Evolutionary conservation across 1,139 yeast species (phyloP), one percentile per base, ranked within the genome.

Genomic region (Saccharomyces hybrid): DNA sequence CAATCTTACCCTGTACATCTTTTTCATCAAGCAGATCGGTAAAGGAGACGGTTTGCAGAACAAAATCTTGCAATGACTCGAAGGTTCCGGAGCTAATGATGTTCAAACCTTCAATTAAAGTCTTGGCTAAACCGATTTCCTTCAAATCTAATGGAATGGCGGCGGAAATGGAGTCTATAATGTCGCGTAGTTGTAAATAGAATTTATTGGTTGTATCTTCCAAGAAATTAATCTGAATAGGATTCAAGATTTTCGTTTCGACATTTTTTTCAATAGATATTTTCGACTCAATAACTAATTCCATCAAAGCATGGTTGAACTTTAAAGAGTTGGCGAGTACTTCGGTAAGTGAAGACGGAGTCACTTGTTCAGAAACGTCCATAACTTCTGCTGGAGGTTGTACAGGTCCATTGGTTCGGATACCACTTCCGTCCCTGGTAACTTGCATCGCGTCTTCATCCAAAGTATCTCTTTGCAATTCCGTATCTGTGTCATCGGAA

Each of bases 361-460:
- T 65, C 16, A 66, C 53, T 47, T 64, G 64, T 49, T 66, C 69
- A 2, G 66, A 57, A 14, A 65, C 61, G 46, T 64, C 69, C 57
- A 63, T 59, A 11, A 50, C 50, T 47, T 65, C 66, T 2, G 59
- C 54, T 47, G 38, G 9, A 50, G 46, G 13, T 49, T 46, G n/a
- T 28, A 28, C 9, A 49, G 31, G 26, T 13, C 44, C 25, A 31
- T 56, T 52, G 16, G 55, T 32, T 4, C 50, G 26, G 3, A 58
- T 54, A 6, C 62, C 61, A 31, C 56, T 55, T 14, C 63, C 64
- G 44, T 55, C 51, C 6, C 27, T 47, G 19, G 50, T 19, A 31
- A 44, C 16, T n/a, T 19, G 26, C 6, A n/a, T 26, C 19, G 9
- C 16, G 34, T 50, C 49, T 8, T 52, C 53, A 9, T 42, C 53